Evolutionary conservation across 2,329 filamentous ascomycete genomes (phyloP).

Genomic region (Aspergillus ochraceus): DNA sequence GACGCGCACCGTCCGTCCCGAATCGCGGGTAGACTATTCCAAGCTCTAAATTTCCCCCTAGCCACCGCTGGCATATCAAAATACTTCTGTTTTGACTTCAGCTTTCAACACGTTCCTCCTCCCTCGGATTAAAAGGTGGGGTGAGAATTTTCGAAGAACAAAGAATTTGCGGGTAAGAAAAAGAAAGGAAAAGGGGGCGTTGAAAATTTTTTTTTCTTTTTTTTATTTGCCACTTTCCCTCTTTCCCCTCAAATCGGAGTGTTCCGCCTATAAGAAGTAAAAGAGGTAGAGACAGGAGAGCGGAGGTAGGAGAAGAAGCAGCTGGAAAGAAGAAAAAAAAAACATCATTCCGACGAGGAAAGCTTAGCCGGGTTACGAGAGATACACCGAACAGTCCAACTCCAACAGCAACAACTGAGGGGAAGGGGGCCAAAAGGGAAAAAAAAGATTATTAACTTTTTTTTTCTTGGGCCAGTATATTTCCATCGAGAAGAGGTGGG

Average conservation of each 20-base stretch:
- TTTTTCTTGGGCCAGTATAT: conserved; percentile 15
- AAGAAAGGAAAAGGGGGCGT: conserved; percentile 8
- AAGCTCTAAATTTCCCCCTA: conserved; percentile 20
- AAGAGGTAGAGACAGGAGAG: conserved; percentile 4
- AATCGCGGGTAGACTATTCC: conserved; percentile 39
- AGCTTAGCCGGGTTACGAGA: conserved; percentile 23
- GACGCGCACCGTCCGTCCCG: conserved; percentile 28
- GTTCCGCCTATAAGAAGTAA: conserved; percentile 11
- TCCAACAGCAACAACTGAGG: conserved; percentile 14
- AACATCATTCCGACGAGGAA: conserved; percentile 19
- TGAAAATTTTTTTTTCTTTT: conserved; percentile 4
- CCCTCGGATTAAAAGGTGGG: conserved; percentile 8
- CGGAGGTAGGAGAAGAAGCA: not conserved
- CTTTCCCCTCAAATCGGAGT: conserved; percentile 14
- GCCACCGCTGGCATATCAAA: conserved; percentile 17
- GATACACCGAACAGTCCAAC: not conserved
- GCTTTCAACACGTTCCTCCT: conserved; percentile 10
- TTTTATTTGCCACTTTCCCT: conserved; percentile 8
- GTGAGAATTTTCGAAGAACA: conserved; percentile 7
- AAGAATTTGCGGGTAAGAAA: conserved; percentile 8
- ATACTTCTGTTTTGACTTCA: conserved; percentile 21
- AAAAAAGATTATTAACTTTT: conserved; percentile 1
- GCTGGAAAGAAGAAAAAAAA: conserved; percentile 6
- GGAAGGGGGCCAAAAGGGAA: conserved; percentile 18
- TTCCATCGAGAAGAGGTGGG: conserved; percentile 19